phyloP scores from a whole-genome alignment of 208 protist genomes.

The Vickermania ingenoplastis region DNA sequence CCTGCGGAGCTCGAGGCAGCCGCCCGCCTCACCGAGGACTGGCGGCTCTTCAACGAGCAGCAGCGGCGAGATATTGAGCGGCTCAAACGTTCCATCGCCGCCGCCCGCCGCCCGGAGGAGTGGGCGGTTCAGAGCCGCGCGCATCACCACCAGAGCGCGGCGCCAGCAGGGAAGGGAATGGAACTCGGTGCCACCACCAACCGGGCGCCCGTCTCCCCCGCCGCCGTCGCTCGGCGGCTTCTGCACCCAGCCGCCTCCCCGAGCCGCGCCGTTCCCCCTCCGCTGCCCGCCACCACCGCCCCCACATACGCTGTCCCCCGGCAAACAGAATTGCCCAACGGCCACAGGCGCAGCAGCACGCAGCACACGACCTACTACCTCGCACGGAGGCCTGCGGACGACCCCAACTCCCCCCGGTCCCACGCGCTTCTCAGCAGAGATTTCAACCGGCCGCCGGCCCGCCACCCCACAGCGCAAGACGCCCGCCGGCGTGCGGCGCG shows the following conservation, averaged over 20 bases:
- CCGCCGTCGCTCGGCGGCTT: too few species aligned
- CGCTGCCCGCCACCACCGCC: too few species aligned
- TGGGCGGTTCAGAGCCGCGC: constrained; percentile 13
- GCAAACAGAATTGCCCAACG: too few species aligned
- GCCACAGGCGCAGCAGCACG: too few species aligned
- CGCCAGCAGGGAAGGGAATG: too few species aligned
- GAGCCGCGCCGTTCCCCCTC: too few species aligned
- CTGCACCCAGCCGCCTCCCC: too few species aligned
- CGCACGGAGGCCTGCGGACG: constrained; percentile 2
- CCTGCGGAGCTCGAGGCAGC: constrained; percentile 1
- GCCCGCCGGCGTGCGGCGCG: neutral
- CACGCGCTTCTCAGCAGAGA: neutral
- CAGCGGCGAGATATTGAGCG: constrained; percentile 32
- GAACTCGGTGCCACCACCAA: too few species aligned
- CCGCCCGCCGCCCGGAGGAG: constrained; percentile 23
- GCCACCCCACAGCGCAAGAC: neutral
- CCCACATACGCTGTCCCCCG: too few species aligned
- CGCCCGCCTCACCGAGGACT: constrained; percentile 24
- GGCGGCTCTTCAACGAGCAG: constrained; percentile 43
- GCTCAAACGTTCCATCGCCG: constrained; percentile 24
- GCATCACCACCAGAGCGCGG: neutral
- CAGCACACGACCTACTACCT: too few species aligned
- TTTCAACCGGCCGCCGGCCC: too few species aligned
- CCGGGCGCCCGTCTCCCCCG: too few species aligned
- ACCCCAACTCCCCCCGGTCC: neutral